phyloP scores from a whole-genome alignment of 2,329 filamentous ascomycete species.

The Chrysoporthe cubensis region DNA sequence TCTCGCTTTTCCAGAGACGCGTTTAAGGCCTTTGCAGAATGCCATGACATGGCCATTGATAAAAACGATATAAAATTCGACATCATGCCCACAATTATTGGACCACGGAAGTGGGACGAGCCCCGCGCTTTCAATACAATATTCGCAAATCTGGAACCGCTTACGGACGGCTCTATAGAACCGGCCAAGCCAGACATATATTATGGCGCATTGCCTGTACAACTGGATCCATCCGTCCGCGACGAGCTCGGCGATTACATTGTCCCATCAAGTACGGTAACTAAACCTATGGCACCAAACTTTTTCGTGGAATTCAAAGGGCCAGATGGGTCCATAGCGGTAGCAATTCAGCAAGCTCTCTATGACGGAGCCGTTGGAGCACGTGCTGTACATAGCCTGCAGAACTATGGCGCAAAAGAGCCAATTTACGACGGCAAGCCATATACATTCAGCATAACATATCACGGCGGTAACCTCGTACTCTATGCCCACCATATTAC shows the following conservation, averaged over 20 bases:
- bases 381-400: slow-evolving; percentile 40
- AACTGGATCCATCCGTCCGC: slow-evolving; percentile 27
- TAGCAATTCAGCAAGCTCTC: slow-evolving; percentile 41
- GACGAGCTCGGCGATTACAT: slow-evolving; percentile 35
- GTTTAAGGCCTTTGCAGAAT: slow-evolving; percentile 37
- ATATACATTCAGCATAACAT: slow-evolving; percentile 45
- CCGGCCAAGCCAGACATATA: slow-evolving; percentile 40
- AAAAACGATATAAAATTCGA: slow-evolving; percentile 38
- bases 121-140: slow-evolving; percentile 34
- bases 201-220: slow-evolving; percentile 36
- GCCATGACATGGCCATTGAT: slow-evolving; percentile 36
- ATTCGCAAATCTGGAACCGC: slow-evolving; percentile 42
- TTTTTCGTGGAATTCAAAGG: slow-evolving; percentile 48
- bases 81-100: slow-evolving; percentile 1
- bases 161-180: slow-evolving; percentile 39
- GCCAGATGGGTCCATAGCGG: slow-evolving; percentile 36
- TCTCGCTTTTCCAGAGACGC: slow-evolving; percentile 38
- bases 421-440: slow-evolving; percentile 43
- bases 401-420: slow-evolving; percentile 30
- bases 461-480: slow-evolving; percentile 40
- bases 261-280: slow-evolving; percentile 38
- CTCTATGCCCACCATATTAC: slow-evolving; percentile 42
- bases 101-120: slow-evolving; percentile 32
- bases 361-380: slow-evolving; percentile 44
- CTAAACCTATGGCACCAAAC: slow-evolving; percentile 43